Evolutionary conservation across 2,329 filamentous ascomycete species (phyloP).

Genomic region (Aulographum hederae): DNA sequence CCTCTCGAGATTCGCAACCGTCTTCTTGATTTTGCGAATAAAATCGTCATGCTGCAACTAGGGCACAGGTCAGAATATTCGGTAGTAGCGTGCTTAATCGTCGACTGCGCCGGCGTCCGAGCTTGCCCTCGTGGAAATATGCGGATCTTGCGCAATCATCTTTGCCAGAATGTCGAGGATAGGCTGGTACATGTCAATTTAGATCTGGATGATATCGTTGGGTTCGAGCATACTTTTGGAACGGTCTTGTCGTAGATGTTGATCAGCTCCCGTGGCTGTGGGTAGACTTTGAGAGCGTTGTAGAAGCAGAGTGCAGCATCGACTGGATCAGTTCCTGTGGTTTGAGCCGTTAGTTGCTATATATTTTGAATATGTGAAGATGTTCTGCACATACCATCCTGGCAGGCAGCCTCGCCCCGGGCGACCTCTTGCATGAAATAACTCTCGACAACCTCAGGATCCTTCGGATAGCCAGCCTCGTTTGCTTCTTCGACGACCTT

Average conservation of each 20-base stretch:
- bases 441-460: conserved; percentile 81
- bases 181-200: conserved; percentile 32
- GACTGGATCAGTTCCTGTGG: conserved; percentile 45
- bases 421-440: conserved; percentile 97
- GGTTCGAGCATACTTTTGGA: conserved; percentile 49
- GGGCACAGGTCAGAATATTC: too few species aligned
- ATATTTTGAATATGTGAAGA: neutral
- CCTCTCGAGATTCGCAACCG: too few species aligned
- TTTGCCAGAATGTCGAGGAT: conserved; percentile 91
- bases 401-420: conserved; percentile 64
- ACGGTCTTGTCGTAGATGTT: conserved; percentile 97
- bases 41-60: too few species aligned
- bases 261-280: conserved; percentile 80
- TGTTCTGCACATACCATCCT: conserved; percentile 64
- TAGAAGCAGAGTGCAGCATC: conserved; percentile 93
- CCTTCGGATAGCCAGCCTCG: conserved; percentile 77
- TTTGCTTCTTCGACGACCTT: conserved; percentile 61
- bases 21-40: too few species aligned
- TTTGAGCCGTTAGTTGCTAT: neutral
- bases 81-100: too few species aligned
- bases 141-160: conserved; percentile 88
- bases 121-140: conserved; percentile 46
- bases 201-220: neutral
- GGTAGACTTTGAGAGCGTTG: conserved; percentile 97
- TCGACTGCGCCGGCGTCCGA: too few species aligned